These are phyloP conservation scores for Aspergillus sclerotioniger DNA, from an alignment of 495 filamentous ascomycete genomes.

Conservation along the genomic window DNA sequence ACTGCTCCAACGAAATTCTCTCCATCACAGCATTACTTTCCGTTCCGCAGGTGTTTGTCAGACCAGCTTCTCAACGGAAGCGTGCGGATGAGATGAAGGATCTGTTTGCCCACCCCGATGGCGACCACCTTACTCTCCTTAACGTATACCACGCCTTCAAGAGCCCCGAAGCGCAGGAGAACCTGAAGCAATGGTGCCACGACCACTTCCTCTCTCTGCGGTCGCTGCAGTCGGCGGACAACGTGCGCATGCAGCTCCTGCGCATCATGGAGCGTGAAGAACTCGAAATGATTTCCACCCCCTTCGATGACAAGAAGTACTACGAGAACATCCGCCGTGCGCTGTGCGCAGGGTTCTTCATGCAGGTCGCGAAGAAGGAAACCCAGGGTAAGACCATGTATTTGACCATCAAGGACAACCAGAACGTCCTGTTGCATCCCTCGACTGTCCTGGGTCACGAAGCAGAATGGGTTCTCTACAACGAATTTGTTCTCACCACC, in stretches of 20 bases:
- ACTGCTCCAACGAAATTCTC: slow-evolving; percentile 97
- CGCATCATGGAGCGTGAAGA: slow-evolving; percentile 94
- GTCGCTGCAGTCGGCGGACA: slow-evolving; percentile 86
- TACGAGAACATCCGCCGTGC: slow-evolving; percentile 95
- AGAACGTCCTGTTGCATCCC: slow-evolving; percentile 88
- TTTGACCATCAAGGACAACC: slow-evolving; percentile 90
- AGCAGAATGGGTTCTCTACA: slow-evolving; percentile 96
- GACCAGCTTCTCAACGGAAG: slow-evolving; percentile 78
- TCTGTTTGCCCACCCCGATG: slow-evolving; percentile 87
- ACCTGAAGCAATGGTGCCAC: slow-evolving; percentile 89
- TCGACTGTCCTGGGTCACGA: slow-evolving; percentile 82
- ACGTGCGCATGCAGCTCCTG: slow-evolving; percentile 84
- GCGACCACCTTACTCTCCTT: slow-evolving; percentile 92
- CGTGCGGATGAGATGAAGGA: slow-evolving; percentile 98
- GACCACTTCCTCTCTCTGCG: slow-evolving; percentile 95
- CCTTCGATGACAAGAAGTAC: slow-evolving; percentile 94
- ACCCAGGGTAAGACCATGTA: slow-evolving; percentile 72
- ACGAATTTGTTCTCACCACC: slow-evolving; percentile 95
- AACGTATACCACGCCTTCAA: slow-evolving; percentile 99
- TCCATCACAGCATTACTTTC: slow-evolving; percentile 93
- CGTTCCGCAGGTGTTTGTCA: slow-evolving; percentile 90
- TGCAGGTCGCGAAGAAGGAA: slow-evolving; percentile 97
- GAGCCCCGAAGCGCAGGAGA: slow-evolving; percentile 63
- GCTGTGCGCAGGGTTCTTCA: slow-evolving; percentile 96
- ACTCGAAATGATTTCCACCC: slow-evolving; percentile 79